Evolutionary conservation across 352 stramenopile species (phyloP).

Genomic region (Blastocystis sp.): DNA sequence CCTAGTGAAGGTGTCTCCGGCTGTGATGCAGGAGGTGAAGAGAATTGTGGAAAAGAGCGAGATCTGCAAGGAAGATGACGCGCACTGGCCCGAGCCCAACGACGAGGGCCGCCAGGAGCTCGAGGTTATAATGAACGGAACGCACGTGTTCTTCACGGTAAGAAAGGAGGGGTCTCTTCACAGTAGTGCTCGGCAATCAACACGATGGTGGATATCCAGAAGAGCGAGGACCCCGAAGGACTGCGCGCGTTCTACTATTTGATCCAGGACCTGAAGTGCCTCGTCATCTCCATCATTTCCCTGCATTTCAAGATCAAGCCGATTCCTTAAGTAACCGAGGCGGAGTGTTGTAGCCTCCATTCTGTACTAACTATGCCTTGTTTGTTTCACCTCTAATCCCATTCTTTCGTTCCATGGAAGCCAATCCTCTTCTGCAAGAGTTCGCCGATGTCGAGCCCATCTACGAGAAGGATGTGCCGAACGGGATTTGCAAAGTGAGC

Average conservation of each 20-base stretch:
- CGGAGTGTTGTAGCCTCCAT: neutral
- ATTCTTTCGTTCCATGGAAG: neutral
- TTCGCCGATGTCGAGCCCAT: constrained; percentile 54
- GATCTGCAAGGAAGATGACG: constrained; percentile 89
- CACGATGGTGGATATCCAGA: constrained; percentile 87
- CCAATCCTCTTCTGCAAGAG: neutral
- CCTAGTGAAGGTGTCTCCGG: constrained; percentile 83
- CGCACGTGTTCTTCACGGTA: constrained; percentile 94
- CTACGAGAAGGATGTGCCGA: neutral
- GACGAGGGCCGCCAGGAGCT: constrained; percentile 88
- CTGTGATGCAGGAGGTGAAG: constrained; percentile 88
- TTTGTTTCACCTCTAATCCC: constrained; percentile 10
- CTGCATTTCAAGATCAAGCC: constrained; percentile 94
- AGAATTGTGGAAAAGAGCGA: constrained; percentile 86
- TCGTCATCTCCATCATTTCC: constrained; percentile 91
- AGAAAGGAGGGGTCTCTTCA: neutral
- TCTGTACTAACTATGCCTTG: constrained; percentile 29
- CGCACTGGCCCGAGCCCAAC: constrained; percentile 89
- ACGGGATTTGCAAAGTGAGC: constrained; percentile 34
- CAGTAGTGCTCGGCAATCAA: constrained; percentile 88
- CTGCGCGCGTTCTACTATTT: constrained; percentile 92
- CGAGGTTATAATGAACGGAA: constrained; percentile 88
- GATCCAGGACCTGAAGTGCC: constrained; percentile 91
- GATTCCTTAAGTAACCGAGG: constrained; percentile 78
- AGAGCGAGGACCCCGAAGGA: constrained; percentile 90